Evolutionary conservation across 306 rosid species (phyloP), one percentile per base, ranked within the genome.

Genomic region (Phaseolus lunatus): DNA sequence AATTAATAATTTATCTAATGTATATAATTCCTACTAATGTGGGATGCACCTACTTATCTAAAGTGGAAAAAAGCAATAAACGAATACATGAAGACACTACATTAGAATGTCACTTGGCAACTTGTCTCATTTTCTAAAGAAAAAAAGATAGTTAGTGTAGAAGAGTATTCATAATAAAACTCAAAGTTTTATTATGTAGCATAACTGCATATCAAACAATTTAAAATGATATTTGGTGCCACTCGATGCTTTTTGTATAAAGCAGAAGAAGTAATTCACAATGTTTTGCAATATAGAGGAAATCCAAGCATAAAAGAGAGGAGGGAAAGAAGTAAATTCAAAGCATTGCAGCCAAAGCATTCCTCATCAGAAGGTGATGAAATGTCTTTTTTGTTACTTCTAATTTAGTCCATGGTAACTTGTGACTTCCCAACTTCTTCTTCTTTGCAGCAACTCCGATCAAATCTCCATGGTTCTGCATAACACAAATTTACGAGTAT

Each of bases 361-460:
- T 90, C 87, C 84, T 92, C 64, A 88, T 67, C 81, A 70, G 82
- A 57, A 92, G 85, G 8, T 80, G 67, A 5, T 80, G 76, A 49
- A 86, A 72, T 7, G 45, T 73, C 84, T 81, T 74, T 78, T 83
- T 84, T 9, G 67, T 80, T 80, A 86, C 50, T 24, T 84, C 90
- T 16, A 66, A 19, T 72, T 75, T 86, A 3, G 85, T 83, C 97
- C 97, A 90, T 33, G 96, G 96, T 58, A 90, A 80, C 89, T 87
- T 88, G 83, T 81, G 89, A 74, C 84, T 86, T 18, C 93, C 93
- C 76, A 82, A 65, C 74, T 80, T 87, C 77, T 73, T 81, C 88
- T 83, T 88, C 87, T 74, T 88, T 35, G 96, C 92, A 22, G 89
- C 85, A 27, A 90, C 86, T 69, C 93, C 96, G 72, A 84, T 35